Base-by-base conservation (phyloP, 2,329 filamentous ascomycete species). In the Scytalidium sp. region DNA sequence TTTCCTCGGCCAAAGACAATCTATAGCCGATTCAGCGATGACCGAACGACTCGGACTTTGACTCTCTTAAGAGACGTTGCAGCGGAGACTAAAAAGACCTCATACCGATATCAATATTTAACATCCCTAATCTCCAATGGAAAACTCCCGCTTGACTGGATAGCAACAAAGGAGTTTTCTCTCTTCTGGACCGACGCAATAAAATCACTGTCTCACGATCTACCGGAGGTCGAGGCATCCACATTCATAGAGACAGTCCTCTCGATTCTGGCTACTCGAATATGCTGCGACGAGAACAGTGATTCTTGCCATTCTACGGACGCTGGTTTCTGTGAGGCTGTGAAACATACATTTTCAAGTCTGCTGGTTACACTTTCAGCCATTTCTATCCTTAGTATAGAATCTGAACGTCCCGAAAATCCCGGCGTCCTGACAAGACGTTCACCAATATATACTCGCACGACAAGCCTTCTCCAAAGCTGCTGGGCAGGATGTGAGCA, bases 101-200 rank as follows among this genome's bases (percentile, higher is more conserved):
- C 67, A 1, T 68, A 68, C 46, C 58, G 70, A 21, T 67, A 75
- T 22, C 64, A 67, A 27, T 65, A 70, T 39, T 58, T 75, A 19
- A 60, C 67, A 1, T 49, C 36, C 0, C 54, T 78, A 17, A 55
- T 79, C 20, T 56, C 60, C 3, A 57, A 54, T 25, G 64, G 63
- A 2, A 50, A 54, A 3, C 55, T 79, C 20, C 73, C 73, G 0
- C 46, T 63, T 3, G 64, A 69, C 9, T 79, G 76, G 76, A 60
- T 79, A 21, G 67, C 69, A 4, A 74, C 73, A 0, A 62, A 57
- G 20, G 68, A 66, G 3, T 73, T 77, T 47, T 59, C 63, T n/a
- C 50, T 54, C 1, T 40, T 75, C 22, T 79, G 75, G 75, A 64
- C 63, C 3, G 55, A 60, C 9, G 63, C 70, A 3, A 60, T 72